Evolutionary conservation across 306 rosid genomes (phyloP).

Genomic region (Cicer chorassanicum): DNA sequence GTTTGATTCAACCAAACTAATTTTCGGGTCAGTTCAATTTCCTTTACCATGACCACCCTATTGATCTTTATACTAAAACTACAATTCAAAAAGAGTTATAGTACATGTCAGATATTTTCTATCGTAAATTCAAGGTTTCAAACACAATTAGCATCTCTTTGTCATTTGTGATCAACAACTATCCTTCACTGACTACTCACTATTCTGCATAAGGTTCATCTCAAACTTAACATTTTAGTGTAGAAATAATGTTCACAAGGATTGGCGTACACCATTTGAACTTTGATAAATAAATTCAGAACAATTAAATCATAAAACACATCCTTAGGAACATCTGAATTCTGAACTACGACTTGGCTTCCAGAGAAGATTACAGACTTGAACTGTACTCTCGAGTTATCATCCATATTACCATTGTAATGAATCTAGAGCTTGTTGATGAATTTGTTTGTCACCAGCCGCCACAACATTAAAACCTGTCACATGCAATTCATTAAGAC

Average conservation of each 20-base stretch:
- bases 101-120: neutral
- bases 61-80: neutral
- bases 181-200: neutral
- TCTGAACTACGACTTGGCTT: conserved; percentile 10
- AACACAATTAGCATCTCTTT: neutral
- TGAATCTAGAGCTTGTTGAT: conserved; percentile 71
- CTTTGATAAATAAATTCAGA: conserved; percentile 25
- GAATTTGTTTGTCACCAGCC: conserved; percentile 85
- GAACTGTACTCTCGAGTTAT: neutral
- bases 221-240: neutral
- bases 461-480: conserved; percentile 88
- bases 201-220: neutral
- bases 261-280: conserved; percentile 14
- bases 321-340: conserved; percentile 28
- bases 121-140: neutral
- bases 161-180: neutral
- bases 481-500: conserved; percentile 30
- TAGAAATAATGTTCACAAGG: neutral
- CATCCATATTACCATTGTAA: conserved; percentile 63
- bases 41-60: no score
- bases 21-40: no score
- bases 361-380: conserved; percentile 14
- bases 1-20: no score
- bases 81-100: neutral
- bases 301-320: neutral